Base-by-base conservation (phyloP, 2,329 filamentous ascomycete species). In the Rosellinia necatrix region DNA sequence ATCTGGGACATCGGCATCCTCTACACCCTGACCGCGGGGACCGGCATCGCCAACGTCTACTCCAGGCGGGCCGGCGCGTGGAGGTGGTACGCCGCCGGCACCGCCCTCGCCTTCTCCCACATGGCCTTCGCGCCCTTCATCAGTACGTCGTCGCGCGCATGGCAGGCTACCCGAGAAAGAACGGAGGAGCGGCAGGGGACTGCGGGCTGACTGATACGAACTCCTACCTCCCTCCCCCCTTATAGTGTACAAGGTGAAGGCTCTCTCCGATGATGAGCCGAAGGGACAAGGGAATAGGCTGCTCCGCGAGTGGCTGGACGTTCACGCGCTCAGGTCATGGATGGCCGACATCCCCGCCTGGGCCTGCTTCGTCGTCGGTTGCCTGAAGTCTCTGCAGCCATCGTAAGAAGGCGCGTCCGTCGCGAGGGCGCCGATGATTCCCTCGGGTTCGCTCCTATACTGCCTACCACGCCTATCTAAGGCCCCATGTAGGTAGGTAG, bases 81-180 rank as follows among this genome's bases (percentile, higher is more conserved):
- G 50, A 56, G 56, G 19, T 72, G 64, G 68, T 74, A 72, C 38
- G 66, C 56, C 1, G 65, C 64, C 1, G 71, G 70, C 6, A 65
- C 68, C 21, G 59, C 61, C 1, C 49, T 73, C n/a, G 65, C 69
- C 0, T 29, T 69, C 8, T 60, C 59, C 2, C 71, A 74, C 44
- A 63, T 73, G 48, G 62, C 65, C 2, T 73, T 72, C 38, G 70
- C 67, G 10, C 71, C 70, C 2, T 60, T 58, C 38, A 64, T 71
- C 30, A 67, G 61, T 61, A 49, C 47, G 60, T 54, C 4, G 21
- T 25, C 13, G 7, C 21, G 3, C 37, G 10, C n/a, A n/a, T n/a
- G n/a, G n/a, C n/a, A n/a, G n/a, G n/a, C n/a, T n/a, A n/a, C n/a
- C n/a, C n/a, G n/a, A n/a, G n/a, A n/a, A n/a, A n/a, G n/a, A n/a